phyloP scores from a whole-genome alignment of 1,284 basidiomycete species.

The Peniophora sp. region DNA sequence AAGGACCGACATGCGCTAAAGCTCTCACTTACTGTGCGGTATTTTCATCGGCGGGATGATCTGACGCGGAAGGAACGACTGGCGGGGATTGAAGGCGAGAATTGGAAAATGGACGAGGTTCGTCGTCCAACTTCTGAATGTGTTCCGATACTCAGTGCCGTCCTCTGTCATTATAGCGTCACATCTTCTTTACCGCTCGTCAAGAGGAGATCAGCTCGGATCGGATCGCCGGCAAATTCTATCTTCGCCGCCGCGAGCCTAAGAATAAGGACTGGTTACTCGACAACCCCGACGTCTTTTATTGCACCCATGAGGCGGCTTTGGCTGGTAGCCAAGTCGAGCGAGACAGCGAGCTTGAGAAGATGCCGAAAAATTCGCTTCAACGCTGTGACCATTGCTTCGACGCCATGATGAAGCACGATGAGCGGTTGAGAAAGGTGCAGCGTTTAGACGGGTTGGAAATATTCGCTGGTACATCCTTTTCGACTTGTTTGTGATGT shows the following conservation, averaged over 20 bases:
- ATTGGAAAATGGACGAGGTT: conserved; percentile 17
- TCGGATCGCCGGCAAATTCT: not conserved
- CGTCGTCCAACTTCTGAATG: not conserved
- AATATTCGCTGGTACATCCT: conserved; percentile 48
- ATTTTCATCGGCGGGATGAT: conserved; percentile 31
- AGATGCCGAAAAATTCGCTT: not conserved
- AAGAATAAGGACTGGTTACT: conserved; percentile 19
- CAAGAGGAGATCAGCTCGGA: conserved; percentile 5
- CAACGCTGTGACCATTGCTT: conserved; percentile 17
- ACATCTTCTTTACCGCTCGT: not conserved
- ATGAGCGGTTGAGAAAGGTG: conserved; percentile 32
- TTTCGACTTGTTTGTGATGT: not conserved
- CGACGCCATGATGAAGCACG: conserved; percentile 21
- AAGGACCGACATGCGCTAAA: conserved; percentile 11
- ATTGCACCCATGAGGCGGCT: conserved; percentile 14
- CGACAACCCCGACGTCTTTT: conserved; percentile 11
- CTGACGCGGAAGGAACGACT: conserved; percentile 11
- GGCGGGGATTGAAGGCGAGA: conserved; percentile 5
- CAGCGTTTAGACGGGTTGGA: conserved; percentile 42
- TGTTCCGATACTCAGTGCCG: conserved; percentile 25
- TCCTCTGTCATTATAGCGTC: conserved; percentile 8
- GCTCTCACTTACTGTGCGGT: conserved; percentile 34
- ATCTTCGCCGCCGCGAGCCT: not conserved
- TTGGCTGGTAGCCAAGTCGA: too few relatives aligned
- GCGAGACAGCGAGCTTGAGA: too few relatives aligned